A percentile compares a stretch with the other conserved stretches of the same genome.
These are phyloP conservation scores for Dictyostelium purpureum DNA, from an alignment of 78 protist species.

Conservation along the genomic window DNA sequence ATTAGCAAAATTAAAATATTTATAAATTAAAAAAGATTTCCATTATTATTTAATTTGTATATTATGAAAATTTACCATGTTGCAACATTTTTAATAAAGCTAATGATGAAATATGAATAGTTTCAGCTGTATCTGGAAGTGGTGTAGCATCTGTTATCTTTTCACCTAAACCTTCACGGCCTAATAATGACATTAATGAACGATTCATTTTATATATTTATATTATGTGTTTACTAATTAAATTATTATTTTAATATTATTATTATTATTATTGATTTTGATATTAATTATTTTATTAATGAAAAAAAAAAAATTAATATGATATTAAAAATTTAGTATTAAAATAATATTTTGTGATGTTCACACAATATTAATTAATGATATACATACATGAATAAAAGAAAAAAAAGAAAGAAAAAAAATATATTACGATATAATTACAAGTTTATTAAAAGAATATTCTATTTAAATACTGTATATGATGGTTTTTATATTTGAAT, in stretches of 20 bases:
- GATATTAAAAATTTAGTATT: no score
- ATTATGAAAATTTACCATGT: slow-evolving; percentile 80
- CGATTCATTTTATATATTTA: slow-evolving; percentile 36
- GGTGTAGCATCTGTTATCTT: slow-evolving; percentile 78
- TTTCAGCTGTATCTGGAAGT: slow-evolving; percentile 98
- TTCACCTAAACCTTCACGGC: slow-evolving; percentile 65
- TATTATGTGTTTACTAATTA: background rate
- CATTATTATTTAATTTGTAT: background rate
- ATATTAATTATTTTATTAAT: no score
- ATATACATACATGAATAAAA: background rate
- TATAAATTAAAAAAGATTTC: background rate
- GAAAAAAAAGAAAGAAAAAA: background rate
- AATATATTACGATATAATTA: no score
- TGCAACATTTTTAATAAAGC: slow-evolving; percentile 97
- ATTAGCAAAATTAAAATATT: background rate
- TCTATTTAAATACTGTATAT: no score
- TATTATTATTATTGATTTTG: no score
- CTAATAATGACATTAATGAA: slow-evolving; percentile 40
- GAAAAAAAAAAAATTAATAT: no score
- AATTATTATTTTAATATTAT: no score
- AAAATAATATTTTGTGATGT: no score
- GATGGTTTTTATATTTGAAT: no score
- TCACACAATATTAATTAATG: no score
- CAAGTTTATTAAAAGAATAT: no score
- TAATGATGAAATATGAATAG: slow-evolving; percentile 96